Conservation (phyloP, 148 eudicot genomes). For the Polygonum aviculare region DNA sequence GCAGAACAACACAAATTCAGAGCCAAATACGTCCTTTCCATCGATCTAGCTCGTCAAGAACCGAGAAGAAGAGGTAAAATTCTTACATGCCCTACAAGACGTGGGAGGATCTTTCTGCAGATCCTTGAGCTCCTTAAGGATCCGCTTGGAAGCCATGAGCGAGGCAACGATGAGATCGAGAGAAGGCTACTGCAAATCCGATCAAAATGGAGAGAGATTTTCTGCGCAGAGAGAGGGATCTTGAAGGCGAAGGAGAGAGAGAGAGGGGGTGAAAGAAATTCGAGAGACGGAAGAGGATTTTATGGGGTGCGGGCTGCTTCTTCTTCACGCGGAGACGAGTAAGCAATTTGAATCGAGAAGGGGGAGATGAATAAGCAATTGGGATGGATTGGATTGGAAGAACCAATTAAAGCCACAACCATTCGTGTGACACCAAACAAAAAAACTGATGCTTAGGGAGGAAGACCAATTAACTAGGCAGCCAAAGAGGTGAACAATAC, state of each 20-base stretch:
- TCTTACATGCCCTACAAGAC: constrained; percentile 64
- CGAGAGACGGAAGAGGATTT: neutral
- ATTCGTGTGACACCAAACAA: too few species aligned
- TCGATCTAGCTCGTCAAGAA: too few species aligned
- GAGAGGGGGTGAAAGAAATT: neutral
- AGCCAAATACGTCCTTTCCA: neutral
- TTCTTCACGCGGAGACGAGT: constrained; percentile 10
- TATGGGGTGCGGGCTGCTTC: constrained; percentile 13
- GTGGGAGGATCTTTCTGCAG: constrained; percentile 77
- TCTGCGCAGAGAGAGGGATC: neutral
- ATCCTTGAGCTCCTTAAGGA: constrained; percentile 81
- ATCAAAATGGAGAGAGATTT: neutral
- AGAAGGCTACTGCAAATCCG: too few species aligned
- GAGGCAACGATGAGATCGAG: neutral
- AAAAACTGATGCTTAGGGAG: too few species aligned
- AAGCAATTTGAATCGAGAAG: too few species aligned
- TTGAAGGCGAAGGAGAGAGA: neutral
- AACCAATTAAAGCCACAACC: too few species aligned
- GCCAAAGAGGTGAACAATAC: too few species aligned
- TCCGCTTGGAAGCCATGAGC: constrained; percentile 64
- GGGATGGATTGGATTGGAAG: too few species aligned
- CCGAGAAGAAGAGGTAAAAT: neutral
- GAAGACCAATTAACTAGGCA: too few species aligned
- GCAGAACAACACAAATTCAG: neutral
- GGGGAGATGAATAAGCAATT: too few species aligned